These are phyloP conservation scores for Dicorynia guianensis DNA, from an alignment of 306 rosid genomes.

Conservation along the genomic window DNA sequence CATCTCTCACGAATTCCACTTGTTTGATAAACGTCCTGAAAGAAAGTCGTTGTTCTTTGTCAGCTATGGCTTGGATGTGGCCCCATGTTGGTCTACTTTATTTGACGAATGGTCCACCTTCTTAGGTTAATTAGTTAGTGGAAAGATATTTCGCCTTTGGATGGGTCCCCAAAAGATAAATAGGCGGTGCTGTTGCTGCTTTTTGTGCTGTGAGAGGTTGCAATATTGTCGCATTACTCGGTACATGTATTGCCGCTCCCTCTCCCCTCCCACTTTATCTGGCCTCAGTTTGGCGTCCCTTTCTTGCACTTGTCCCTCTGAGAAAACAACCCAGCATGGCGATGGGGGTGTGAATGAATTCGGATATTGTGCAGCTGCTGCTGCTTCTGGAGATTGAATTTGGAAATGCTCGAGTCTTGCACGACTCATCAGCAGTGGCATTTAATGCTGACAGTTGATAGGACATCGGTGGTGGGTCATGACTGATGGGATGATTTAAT, in stretches of 20 bases:
- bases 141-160: constrained; percentile 29
- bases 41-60: constrained; percentile 39
- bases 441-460: neutral
- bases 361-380: neutral
- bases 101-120: constrained; percentile 21
- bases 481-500: neutral
- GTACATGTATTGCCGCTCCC: neutral
- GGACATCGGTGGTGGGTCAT: neutral
- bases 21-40: constrained; percentile 24
- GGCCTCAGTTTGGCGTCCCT: neutral
- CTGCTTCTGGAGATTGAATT: neutral
- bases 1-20: neutral
- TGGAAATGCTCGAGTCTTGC: neutral
- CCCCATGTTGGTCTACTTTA: constrained; percentile 28
- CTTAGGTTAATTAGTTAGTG: neutral
- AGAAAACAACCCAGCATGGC: neutral
- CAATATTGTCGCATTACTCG: neutral
- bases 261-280: neutral
- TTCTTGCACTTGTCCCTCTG: neutral
- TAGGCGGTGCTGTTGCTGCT: neutral
- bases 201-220: neutral
- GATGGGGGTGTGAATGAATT: no score
- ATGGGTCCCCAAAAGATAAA: constrained; percentile 32
- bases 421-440: neutral
- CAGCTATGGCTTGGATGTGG: constrained; percentile 32